Conservation (phyloP, 2,329 filamentous ascomycete genomes). For the Aureobasidium musti region DNA sequence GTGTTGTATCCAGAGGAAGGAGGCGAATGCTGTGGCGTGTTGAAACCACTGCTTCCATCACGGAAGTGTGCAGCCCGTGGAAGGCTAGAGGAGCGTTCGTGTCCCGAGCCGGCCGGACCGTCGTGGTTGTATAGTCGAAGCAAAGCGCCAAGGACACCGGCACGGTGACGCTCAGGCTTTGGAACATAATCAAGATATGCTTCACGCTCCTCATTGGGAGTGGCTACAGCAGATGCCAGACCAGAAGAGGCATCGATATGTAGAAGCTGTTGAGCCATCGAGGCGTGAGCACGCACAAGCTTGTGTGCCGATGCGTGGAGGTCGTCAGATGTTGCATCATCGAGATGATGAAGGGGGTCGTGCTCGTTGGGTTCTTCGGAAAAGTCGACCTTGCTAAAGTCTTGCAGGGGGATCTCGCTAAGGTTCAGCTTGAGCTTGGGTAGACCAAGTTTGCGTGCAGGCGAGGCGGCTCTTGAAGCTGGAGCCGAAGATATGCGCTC, state of each 20-base stretch:
- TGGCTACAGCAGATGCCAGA: constrained; percentile 51
- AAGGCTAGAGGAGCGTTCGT: constrained; percentile 29
- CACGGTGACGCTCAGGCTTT: constrained; percentile 67
- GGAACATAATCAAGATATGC: constrained; percentile 66
- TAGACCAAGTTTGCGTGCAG: constrained; percentile 26
- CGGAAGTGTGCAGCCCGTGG: constrained; percentile 28
- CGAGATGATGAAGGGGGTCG: constrained; percentile 29
- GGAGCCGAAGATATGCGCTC: constrained; percentile 38
- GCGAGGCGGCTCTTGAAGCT: constrained; percentile 39
- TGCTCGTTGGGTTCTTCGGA: constrained; percentile 40
- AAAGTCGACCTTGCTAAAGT: constrained; percentile 31
- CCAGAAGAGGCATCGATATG: constrained; percentile 36
- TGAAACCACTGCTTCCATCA: constrained; percentile 32
- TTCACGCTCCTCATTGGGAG: constrained; percentile 52
- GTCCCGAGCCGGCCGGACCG: constrained; percentile 12
- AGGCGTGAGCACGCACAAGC: constrained; percentile 47
- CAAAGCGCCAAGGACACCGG: constrained; percentile 71
- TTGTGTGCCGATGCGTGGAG: constrained; percentile 48
- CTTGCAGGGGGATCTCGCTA: constrained; percentile 38
- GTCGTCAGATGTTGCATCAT: constrained; percentile 24
- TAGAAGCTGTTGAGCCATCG: constrained; percentile 31
- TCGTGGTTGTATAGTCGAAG: constrained; percentile 65
- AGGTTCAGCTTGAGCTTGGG: constrained; percentile 30
- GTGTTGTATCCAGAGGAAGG: constrained; percentile 48
- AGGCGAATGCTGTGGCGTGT: constrained; percentile 45